Conservation (phyloP, 179 eudicot genomes). For the Amaranthus tricolor region DNA sequence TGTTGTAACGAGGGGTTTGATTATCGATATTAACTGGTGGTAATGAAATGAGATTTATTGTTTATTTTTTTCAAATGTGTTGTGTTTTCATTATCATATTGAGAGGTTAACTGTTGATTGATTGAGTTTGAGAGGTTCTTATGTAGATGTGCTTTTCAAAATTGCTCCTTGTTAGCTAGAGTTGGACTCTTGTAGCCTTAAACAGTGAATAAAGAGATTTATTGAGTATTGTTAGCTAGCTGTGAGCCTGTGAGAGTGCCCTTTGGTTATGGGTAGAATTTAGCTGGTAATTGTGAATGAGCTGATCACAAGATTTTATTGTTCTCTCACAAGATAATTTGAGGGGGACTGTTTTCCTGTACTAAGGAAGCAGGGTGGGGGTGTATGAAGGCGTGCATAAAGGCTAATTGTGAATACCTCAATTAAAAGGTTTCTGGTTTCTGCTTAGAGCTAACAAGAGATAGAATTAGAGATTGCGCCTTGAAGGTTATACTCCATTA, state of each 20-base stretch:
- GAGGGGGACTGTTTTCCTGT: too few species aligned
- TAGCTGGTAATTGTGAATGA: neutral
- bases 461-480: neutral
- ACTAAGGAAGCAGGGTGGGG: too few species aligned
- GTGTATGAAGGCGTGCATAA: too few species aligned
- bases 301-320: neutral
- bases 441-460: neutral
- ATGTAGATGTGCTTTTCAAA: neutral
- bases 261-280: neutral
- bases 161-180: too few species aligned
- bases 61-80: too few species aligned
- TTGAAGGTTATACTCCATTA: neutral
- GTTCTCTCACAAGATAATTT: too few species aligned
- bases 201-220: too few species aligned
- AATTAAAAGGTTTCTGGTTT: neutral
- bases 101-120: slow-evolving; percentile 3
- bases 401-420: neutral
- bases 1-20: too few species aligned
- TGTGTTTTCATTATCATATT: too few species aligned
- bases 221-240: too few species aligned
- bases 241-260: neutral
- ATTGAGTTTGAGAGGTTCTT: neutral
- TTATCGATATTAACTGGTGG: neutral
- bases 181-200: too few species aligned
- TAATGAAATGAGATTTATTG: neutral